Conservation (phyloP, 1,284 basidiomycete species). For the Mixia osmundae region DNA sequence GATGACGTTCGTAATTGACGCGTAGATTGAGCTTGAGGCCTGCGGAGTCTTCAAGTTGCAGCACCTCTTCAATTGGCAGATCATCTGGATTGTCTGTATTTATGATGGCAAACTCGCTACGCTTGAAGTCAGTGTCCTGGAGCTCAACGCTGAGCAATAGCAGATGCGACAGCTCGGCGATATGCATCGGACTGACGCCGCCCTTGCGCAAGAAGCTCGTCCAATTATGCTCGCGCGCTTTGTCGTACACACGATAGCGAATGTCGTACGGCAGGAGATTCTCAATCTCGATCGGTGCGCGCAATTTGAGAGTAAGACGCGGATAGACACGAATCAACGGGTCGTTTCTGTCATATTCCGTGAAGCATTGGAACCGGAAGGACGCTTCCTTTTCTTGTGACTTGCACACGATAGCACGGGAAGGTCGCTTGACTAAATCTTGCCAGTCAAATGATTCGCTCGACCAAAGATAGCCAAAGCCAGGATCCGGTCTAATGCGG, state of each 20-base stretch:
- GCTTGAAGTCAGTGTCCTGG: constrained; percentile 80
- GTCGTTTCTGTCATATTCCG: constrained; percentile 51
- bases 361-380: constrained; percentile 88
- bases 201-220: constrained; percentile 80
- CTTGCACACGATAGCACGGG: constrained; percentile 62
- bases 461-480: constrained; percentile 87
- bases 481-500: constrained; percentile 78
- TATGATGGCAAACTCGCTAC: constrained; percentile 96
- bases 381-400: constrained; percentile 68
- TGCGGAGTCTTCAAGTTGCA: constrained; percentile 49
- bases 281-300: constrained; percentile 91
- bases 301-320: constrained; percentile 56
- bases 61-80: constrained; percentile 51
- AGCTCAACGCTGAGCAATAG: constrained; percentile 75
- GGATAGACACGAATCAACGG: constrained; percentile 36
- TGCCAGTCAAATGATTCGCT: constrained; percentile 63
- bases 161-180: constrained; percentile 80
- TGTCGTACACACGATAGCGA: constrained; percentile 86
- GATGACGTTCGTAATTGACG: constrained; percentile 75
- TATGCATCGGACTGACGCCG: constrained; percentile 89
- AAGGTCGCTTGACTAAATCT: constrained; percentile 54
- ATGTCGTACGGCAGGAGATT: constrained; percentile 90
- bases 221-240: constrained; percentile 58
- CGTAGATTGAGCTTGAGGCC: constrained; percentile 59
- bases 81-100: constrained; percentile 77